Evolutionary conservation across 164 flowering plant species (phyloP), one percentile per base, ranked within the genome.

Genomic region (Vitis riparia): DNA sequence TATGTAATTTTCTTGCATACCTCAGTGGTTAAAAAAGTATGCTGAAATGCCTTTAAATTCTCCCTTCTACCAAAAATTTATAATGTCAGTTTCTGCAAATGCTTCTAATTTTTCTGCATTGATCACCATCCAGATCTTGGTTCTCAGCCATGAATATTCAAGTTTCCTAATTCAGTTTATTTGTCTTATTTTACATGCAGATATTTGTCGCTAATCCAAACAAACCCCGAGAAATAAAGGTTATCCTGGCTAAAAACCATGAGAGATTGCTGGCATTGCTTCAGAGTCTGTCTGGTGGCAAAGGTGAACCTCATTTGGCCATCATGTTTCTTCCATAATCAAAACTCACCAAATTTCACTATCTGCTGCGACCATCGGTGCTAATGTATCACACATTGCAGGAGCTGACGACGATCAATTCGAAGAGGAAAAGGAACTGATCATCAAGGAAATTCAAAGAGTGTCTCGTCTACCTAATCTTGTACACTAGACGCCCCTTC

Each of bases 141-240:
- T 37, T 23, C 44, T 37, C 7, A 6, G 44, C 44, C 44, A 37
- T 37, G 44, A 37, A 37, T 3, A 37, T 37, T 12, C n/a, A 12
- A 32, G 16, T 14, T 19, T 17, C 14, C 64, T 14, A 6, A 51
- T 19, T 17, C 51, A 48, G 6, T 69, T 63, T 59, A 17, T 15
- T 29, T 32, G n/a, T 47, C 29, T n/a, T 53, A 9, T 16, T 65
- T 49, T 59, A 49, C 53, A 9, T 80, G 71, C 83, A 95, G 99
- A 90, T 95, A 53, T 95, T 95, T 81, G 99, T 93, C 70, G 99
- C 98, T 13, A 95, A 95, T 77, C 99, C 99, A 19, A 87, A 88
- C 79, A 95, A 95, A 80, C 95, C 99, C 14, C 81, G 79, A 52
- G 98, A 95, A 66, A 80, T 95, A 49, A 87, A 89, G 66, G 63